These are phyloP conservation scores for Hypoxylon intermedium DNA, from an alignment of 495 filamentous ascomycete species.

Conservation along the genomic window DNA sequence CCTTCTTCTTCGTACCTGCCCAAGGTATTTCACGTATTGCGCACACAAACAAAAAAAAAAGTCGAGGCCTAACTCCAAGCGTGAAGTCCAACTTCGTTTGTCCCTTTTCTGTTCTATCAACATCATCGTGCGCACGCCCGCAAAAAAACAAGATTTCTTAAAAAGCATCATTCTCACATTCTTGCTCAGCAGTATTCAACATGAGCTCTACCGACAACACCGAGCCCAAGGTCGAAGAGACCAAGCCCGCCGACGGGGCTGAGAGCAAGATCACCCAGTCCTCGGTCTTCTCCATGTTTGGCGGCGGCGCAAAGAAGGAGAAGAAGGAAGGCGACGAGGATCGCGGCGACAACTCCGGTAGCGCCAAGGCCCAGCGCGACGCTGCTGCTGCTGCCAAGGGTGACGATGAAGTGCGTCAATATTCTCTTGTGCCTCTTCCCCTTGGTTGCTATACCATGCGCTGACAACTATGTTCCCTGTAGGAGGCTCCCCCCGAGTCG, in stretches of 20 bases:
- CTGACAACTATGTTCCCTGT: conserved; percentile 28
- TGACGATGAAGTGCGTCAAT: conserved; percentile 48
- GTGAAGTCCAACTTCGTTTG: neutral
- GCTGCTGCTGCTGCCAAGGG: conserved; percentile 62
- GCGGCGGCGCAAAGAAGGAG: conserved; percentile 87
- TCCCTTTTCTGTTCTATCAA: neutral
- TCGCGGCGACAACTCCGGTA: conserved; percentile 80
- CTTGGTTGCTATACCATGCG: neutral
- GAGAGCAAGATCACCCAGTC: conserved; percentile 43
- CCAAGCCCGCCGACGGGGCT: conserved; percentile 25
- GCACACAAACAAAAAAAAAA: neutral
- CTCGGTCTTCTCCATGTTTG: conserved; percentile 95
- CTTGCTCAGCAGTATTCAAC: conserved; percentile 30
- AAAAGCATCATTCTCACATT: conserved; percentile 23
- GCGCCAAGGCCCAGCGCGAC: conserved; percentile 83
- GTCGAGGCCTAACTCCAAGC: neutral
- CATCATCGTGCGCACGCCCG: neutral
- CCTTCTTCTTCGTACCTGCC: neutral
- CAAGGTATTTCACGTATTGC: neutral
- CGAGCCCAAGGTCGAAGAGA: conserved; percentile 47
- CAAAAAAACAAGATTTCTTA: neutral
- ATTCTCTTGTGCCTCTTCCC: neutral
- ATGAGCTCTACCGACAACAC: conserved; percentile 55
- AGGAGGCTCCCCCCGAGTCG: conserved; percentile 79
- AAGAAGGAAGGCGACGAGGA: conserved; percentile 76